phyloP scores from a whole-genome alignment of 805 yeast species.

The Candida krabiensis region DNA sequence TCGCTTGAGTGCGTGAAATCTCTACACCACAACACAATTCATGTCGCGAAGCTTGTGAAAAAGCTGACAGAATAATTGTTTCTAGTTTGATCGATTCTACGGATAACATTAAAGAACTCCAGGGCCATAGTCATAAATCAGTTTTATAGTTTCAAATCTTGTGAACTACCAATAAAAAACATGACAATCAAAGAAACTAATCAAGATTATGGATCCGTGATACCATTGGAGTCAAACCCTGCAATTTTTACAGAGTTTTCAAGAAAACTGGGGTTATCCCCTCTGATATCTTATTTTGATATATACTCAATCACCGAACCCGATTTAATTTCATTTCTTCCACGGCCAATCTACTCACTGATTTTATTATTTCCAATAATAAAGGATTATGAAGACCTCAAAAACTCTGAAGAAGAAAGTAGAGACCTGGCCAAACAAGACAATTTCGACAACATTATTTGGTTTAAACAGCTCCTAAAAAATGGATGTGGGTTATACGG shows the following conservation, averaged over 20 bases:
- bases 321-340: constrained; percentile 75
- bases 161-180: too few species aligned
- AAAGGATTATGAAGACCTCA: constrained; percentile 52
- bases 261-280: constrained; percentile 62
- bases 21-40: too few species aligned
- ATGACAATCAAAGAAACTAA: too few species aligned
- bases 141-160: too few species aligned
- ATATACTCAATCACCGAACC: constrained; percentile 83
- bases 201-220: constrained; percentile 43
- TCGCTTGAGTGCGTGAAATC: too few species aligned
- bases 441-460: constrained; percentile 42
- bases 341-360: constrained; percentile 75
- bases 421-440: constrained; percentile 29
- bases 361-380: constrained; percentile 85
- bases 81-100: too few species aligned
- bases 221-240: constrained; percentile 92
- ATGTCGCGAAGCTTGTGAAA: too few species aligned
- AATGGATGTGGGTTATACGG: constrained; percentile 96
- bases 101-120: too few species aligned
- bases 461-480: constrained; percentile 83
- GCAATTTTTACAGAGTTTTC: constrained; percentile 74
- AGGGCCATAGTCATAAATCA: too few species aligned
- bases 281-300: constrained; percentile 66
- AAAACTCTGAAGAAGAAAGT: constrained; percentile 30
- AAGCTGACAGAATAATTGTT: too few species aligned